Evolutionary conservation across 495 filamentous ascomycete species (phyloP).

Genomic region (Annulohypoxylon stygium): DNA sequence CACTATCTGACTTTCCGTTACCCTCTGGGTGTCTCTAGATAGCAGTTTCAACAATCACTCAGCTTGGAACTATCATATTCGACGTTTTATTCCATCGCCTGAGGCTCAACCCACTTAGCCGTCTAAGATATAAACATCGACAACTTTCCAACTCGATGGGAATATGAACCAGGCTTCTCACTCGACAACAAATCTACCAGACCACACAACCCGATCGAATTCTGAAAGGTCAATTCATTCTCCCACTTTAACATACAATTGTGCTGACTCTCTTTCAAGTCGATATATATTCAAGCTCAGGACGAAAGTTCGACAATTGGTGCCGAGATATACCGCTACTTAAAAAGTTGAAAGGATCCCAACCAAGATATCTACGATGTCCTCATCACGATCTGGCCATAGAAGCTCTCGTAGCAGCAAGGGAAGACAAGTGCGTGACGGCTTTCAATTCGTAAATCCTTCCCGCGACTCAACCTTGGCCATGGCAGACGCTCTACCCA

Average conservation of each 20-base stretch:
- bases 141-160: background rate
- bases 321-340: background rate
- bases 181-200: background rate
- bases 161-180: slow-evolving; percentile 13
- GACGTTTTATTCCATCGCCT: background rate
- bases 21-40: slow-evolving; percentile 22
- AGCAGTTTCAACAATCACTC: slow-evolving; percentile 21
- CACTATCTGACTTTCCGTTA: slow-evolving; percentile 8
- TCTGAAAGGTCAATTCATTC: slow-evolving; percentile 5
- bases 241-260: background rate
- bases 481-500: slow-evolving; percentile 12
- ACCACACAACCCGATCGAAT: background rate
- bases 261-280: slow-evolving; percentile 1
- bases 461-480: slow-evolving; percentile 8
- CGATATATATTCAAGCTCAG: background rate
- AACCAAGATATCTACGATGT: slow-evolving; percentile 32
- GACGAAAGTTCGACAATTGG: background rate
- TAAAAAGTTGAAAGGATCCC: background rate
- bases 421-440: slow-evolving; percentile 49
- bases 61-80: background rate
- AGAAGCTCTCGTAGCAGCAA: slow-evolving; percentile 36
- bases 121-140: slow-evolving; percentile 40
- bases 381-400: slow-evolving; percentile 40
- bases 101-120: background rate
- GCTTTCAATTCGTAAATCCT: slow-evolving; percentile 48